Evolutionary conservation across 176 grass and related monocot genomes (phyloP).

Genomic region (Aechmea fasciata): DNA sequence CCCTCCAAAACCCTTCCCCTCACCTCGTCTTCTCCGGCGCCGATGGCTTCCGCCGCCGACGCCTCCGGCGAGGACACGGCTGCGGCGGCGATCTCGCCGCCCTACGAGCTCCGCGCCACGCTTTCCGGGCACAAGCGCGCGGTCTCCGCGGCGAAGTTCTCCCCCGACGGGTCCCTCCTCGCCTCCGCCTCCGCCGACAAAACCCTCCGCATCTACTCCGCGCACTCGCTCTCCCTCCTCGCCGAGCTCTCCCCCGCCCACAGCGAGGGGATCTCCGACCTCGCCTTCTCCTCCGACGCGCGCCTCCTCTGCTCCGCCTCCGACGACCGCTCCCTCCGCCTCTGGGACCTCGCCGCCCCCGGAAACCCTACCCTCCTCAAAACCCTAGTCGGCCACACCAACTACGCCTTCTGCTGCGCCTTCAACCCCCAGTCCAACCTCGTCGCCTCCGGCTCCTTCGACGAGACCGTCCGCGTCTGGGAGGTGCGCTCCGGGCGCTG

Average conservation of each 20-base stretch:
- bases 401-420: slow-evolving; percentile 86
- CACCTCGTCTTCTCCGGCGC: neutral
- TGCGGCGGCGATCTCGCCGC: slow-evolving; percentile 8
- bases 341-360: slow-evolving; percentile 80
- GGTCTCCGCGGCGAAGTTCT: slow-evolving; percentile 76
- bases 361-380: slow-evolving; percentile 37
- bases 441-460: slow-evolving; percentile 80
- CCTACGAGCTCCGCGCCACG: slow-evolving; percentile 55
- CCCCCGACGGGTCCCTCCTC: slow-evolving; percentile 66
- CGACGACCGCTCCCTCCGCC: slow-evolving; percentile 75
- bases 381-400: slow-evolving; percentile 77
- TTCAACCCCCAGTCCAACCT: slow-evolving; percentile 87
- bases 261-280: slow-evolving; percentile 58
- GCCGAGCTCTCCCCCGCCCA: slow-evolving; percentile 52
- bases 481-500: slow-evolving; percentile 75
- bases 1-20: neutral
- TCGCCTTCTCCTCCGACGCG: slow-evolving; percentile 75
- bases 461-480: slow-evolving; percentile 91
- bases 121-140: slow-evolving; percentile 53
- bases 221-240: slow-evolving; percentile 32
- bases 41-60: slow-evolving; percentile 25
- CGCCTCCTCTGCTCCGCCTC: slow-evolving; percentile 71
- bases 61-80: neutral
- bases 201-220: slow-evolving; percentile 59
- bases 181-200: slow-evolving; percentile 81